phyloP scores from a whole-genome alignment of 2,329 filamentous ascomycete species.

The Metarhizium anisopliae region DNA sequence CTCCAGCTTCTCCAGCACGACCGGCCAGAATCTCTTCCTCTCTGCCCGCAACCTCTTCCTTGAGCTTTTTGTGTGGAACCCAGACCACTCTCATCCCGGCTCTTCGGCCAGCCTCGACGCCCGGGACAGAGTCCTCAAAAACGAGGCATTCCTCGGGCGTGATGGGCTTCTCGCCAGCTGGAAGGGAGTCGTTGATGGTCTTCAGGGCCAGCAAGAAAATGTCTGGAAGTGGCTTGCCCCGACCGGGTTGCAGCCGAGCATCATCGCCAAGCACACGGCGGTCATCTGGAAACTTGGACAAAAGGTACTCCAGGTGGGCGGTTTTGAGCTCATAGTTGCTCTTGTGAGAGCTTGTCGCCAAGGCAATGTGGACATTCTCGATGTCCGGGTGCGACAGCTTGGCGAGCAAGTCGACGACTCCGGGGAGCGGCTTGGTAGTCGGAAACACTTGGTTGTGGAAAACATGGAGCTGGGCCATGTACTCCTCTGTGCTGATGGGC shows the following conservation, averaged over 20 bases:
- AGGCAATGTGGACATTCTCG: conserved; percentile 61
- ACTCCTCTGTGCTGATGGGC: conserved; percentile 65
- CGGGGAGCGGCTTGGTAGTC: conserved; percentile 65
- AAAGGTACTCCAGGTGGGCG: conserved; percentile 46
- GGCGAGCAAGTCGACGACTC: conserved; percentile 59
- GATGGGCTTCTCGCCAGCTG: conserved; percentile 54
- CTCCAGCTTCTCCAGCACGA: conserved; percentile 58
- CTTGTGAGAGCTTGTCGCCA: conserved; percentile 71
- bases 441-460: conserved; percentile 69
- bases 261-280: conserved; percentile 83
- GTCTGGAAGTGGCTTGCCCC: conserved; percentile 92
- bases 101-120: conserved; percentile 80
- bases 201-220: conserved; percentile 84
- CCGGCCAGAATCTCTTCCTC: conserved; percentile 81
- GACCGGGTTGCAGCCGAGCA: conserved; percentile 60
- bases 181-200: conserved; percentile 70
- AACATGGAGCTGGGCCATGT: conserved; percentile 45
- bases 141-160: conserved; percentile 83
- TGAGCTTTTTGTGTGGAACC: conserved; percentile 75
- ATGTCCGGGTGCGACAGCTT: conserved; percentile 38
- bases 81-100: conserved; percentile 94
- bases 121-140: conserved; percentile 91
- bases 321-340: conserved; percentile 75
- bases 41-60: conserved; percentile 64
- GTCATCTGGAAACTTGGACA: conserved; percentile 56